A percentile compares a stretch with the other conserved stretches of the same genome.
Evolutionary conservation across 352 stramenopile genomes (phyloP).

Genomic region (Phytophthora sp.): DNA sequence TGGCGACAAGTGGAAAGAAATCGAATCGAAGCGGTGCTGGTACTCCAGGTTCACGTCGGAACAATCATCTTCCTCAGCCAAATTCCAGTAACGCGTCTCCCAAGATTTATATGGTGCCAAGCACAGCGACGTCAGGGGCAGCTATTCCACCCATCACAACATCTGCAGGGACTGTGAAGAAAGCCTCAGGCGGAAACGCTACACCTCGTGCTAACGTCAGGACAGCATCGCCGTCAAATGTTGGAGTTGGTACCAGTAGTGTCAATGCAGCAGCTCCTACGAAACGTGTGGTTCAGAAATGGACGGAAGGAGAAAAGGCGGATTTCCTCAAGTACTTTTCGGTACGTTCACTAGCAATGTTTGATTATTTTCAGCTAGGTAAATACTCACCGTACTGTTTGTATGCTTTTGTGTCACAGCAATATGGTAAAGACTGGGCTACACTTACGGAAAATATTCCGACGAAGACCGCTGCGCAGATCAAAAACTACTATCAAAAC

Average conservation of each 20-base stretch:
- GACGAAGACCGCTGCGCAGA: constrained; percentile 89
- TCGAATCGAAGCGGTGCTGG: constrained; percentile 35
- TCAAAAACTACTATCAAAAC: constrained; percentile 95
- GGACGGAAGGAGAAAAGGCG: constrained; percentile 88
- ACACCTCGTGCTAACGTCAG: constrained; percentile 24
- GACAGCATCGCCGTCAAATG: constrained; percentile 31
- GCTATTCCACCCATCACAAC: constrained; percentile 6
- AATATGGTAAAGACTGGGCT: constrained; percentile 90
- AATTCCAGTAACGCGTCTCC: constrained; percentile 19
- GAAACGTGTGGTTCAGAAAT: constrained; percentile 91
- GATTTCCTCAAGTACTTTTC: constrained; percentile 90
- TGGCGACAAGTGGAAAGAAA: constrained; percentile 46
- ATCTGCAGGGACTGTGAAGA: constrained; percentile 19
- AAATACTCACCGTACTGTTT: constrained; percentile 16
- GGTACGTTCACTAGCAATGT: constrained; percentile 45
- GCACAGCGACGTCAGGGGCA: neutral
- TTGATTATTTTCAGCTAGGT: neutral
- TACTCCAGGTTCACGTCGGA: constrained; percentile 44
- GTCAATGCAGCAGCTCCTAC: constrained; percentile 35
- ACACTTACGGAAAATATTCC: constrained; percentile 88
- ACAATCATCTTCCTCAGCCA: constrained; percentile 25
- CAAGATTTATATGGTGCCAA: constrained; percentile 14
- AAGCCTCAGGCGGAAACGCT: constrained; percentile 9
- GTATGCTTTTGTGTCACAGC: constrained; percentile 36
- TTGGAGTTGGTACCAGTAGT: constrained; percentile 12